Base-by-base conservation (phyloP, 108 stramenopile species). In the Nannochloropsis oceanica region DNA sequence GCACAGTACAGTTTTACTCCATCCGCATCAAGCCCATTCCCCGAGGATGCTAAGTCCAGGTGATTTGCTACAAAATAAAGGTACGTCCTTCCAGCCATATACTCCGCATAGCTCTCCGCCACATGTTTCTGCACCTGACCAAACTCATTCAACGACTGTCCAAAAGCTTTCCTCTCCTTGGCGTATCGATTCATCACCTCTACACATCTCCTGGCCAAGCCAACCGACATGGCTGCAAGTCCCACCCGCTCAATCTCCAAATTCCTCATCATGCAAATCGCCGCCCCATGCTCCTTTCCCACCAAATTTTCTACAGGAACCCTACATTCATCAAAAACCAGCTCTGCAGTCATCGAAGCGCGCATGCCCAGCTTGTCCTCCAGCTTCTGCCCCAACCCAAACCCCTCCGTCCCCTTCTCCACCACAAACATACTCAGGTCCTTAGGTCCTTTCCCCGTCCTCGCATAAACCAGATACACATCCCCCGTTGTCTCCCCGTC, bases 261-360 rank as follows among this genome's bases (percentile, higher is more conserved):
- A 87, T 99, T 99, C 79, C 97, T 90, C 99, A 99, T 98, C 99
- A 99, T 99, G 86, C 96, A 97, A 0, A 96, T 27, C 20, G 95
- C 92, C 8, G 97, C 99, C 11, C 94, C 94, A 85, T 96, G 93
- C 79, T 95, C 92, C 34, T 94, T 87, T 20, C 97, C 97, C 1
- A 99, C 95, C 44, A 98, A 89, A 86, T 96, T 93, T 14, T 87
- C 91, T 12, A 89, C 79, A 8, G 96, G 96, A 44, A 99, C 90
- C 86, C 84, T 85, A 42, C 22, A 44, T 84, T 96, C 93, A 80
- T 98, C 95, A 86, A 99, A 99, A 7, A 99, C 99, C 13, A 99
- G 92, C 88, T 99, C 99, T 7, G 97, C 97, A 10, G 99, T 99
- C 79, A 93, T 91, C 26, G 94, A 94, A 14, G 97, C 96, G 43